These are phyloP conservation scores for Colletotrichum limetticola DNA, from an alignment of 2,329 filamentous ascomycete genomes.

Conservation along the genomic window DNA sequence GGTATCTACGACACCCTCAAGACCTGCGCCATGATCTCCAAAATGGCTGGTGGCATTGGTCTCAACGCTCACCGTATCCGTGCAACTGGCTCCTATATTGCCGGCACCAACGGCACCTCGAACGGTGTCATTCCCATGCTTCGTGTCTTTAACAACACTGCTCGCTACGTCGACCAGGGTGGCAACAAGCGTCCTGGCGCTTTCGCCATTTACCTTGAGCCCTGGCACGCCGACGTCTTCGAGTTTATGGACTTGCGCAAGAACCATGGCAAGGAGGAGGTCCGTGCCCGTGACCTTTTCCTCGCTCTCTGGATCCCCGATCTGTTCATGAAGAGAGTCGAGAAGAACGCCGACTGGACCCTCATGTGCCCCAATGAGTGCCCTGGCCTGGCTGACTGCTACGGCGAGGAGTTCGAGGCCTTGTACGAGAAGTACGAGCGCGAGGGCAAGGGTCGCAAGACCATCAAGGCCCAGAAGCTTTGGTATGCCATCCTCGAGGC, in stretches of 20 bases:
- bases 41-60: conserved; percentile 98
- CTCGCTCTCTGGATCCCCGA: conserved; percentile 98
- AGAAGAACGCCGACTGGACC: conserved; percentile 96
- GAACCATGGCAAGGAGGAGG: conserved; percentile 99
- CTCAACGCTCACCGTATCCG: conserved; percentile 97
- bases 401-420: conserved; percentile 96
- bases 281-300: conserved; percentile 96
- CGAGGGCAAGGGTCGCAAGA: conserved; percentile 88
- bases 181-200: conserved; percentile 99
- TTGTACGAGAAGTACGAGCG: conserved; percentile 94
- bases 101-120: conserved; percentile 96
- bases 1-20: conserved; percentile 99
- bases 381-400: conserved; percentile 93
- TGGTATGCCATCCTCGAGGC: conserved; percentile 99
- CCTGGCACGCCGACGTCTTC: conserved; percentile 98
- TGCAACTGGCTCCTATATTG: conserved; percentile 97
- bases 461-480: conserved; percentile 96
- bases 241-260: conserved; percentile 98
- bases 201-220: conserved; percentile 98
- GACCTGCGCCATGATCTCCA: conserved; percentile 99
- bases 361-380: conserved; percentile 98
- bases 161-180: conserved; percentile 97
- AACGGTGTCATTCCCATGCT: conserved; percentile 99
- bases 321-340: conserved; percentile 99
- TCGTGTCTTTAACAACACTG: conserved; percentile 99